Conservation (phyloP, 1,284 basidiomycete species). For the Earliella scabrosa region DNA sequence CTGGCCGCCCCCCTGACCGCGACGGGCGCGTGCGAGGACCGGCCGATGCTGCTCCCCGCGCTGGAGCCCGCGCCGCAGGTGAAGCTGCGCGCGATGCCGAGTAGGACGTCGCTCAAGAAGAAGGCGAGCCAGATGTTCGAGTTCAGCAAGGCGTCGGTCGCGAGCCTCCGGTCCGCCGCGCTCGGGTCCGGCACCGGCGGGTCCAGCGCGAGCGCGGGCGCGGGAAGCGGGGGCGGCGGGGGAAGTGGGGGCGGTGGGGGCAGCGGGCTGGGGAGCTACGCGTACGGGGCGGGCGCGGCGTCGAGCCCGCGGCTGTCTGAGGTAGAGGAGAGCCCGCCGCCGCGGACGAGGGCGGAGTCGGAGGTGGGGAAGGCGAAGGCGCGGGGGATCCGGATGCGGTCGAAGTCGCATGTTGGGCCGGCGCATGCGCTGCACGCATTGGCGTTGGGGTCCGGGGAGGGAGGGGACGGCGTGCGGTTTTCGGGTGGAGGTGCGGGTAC, state of each 20-base stretch:
- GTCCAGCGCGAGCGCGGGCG: too few relatives aligned
- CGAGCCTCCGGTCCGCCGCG: constrained; percentile 19
- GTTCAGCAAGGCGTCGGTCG: constrained; percentile 18
- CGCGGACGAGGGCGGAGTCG: background rate
- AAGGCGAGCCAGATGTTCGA: constrained; percentile 26
- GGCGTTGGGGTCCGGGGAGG: too few relatives aligned
- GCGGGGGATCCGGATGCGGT: constrained; percentile 13
- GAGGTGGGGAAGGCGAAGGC: background rate
- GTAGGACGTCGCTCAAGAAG: constrained; percentile 20
- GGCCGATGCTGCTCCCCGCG: constrained; percentile 16
- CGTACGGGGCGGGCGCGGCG: background rate
- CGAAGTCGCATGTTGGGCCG: constrained; percentile 13
- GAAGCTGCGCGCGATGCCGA: constrained; percentile 12
- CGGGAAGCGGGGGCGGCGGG: too few relatives aligned
- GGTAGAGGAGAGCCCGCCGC: constrained; percentile 3
- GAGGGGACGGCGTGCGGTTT: too few relatives aligned
- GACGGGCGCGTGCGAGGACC: background rate
- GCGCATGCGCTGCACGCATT: too few relatives aligned
- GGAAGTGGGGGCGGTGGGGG: background rate
- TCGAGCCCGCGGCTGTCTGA: background rate
- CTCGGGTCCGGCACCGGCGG: too few relatives aligned
- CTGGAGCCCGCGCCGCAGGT: constrained; percentile 15
- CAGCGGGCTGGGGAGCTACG: background rate
- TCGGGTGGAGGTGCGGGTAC: too few relatives aligned
- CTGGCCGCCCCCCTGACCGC: background rate